phyloP scores from a whole-genome alignment of 228 moss, liverwort and hornwort genomes.

The Sphagnum magellanicum region DNA sequence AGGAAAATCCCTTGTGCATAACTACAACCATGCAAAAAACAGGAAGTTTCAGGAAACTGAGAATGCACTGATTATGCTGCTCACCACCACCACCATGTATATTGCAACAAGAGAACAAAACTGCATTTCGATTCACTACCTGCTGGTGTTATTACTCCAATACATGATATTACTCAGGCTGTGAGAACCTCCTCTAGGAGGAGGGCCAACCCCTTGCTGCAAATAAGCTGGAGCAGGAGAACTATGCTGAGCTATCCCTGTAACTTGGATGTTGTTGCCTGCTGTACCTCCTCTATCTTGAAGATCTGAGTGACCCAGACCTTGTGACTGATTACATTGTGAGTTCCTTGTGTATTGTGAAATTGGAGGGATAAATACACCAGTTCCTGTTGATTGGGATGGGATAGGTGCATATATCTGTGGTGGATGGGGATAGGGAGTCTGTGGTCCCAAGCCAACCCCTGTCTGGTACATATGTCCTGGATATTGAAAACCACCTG shows the following conservation, averaged over 20 bases:
- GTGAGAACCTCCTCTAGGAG: conserved; percentile 48
- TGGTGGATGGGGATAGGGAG: conserved; percentile 49
- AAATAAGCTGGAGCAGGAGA: conserved; percentile 38
- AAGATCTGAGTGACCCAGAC: conserved; percentile 27
- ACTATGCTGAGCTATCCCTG: conserved; percentile 52
- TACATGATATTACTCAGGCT: conserved; percentile 50
- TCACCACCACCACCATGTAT: too few species aligned
- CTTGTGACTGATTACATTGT: conserved; percentile 38
- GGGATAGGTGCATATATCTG: conserved; percentile 37
- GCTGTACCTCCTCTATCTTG: conserved; percentile 33
- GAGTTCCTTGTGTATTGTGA: conserved; percentile 42
- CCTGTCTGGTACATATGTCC: conserved; percentile 49
- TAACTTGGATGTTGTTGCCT: conserved; percentile 44
- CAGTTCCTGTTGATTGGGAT: conserved; percentile 48
- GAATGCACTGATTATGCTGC: too few species aligned
- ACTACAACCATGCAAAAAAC: too few species aligned
- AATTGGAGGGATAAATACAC: conserved; percentile 48
- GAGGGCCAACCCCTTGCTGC: conserved; percentile 34
- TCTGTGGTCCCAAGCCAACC: conserved; percentile 40
- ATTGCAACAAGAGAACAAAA: background rate
- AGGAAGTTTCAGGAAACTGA: too few species aligned
- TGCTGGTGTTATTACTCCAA: conserved; percentile 54
- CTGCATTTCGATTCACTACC: conserved; percentile 9
- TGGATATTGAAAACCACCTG: conserved; percentile 51
- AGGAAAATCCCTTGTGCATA: too few species aligned